Percentiles rank a stretch among this genome's conserved stretches.
Evolutionary conservation across 257 asterid genomes (phyloP).

Genomic region (Primulina eburnea): DNA sequence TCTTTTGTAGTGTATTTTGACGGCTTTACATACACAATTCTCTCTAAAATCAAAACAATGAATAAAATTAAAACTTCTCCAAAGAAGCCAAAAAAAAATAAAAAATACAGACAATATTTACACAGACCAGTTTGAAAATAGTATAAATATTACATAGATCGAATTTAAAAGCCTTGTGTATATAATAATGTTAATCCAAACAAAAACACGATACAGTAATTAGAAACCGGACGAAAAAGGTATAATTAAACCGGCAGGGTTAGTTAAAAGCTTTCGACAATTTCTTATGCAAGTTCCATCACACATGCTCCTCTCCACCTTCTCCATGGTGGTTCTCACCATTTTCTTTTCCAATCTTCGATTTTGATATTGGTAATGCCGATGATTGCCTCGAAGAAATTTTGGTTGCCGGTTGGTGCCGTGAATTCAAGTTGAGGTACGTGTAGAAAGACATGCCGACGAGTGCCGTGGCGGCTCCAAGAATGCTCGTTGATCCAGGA

Average conservation of each 20-base stretch:
- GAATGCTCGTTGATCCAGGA: conserved; percentile 76
- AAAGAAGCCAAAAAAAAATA: not conserved
- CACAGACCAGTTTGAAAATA: not conserved
- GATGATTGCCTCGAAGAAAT: conserved; percentile 38
- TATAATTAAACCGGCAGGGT: conserved; percentile 6
- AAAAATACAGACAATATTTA: too few species aligned
- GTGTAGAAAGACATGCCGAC: conserved; percentile 84
- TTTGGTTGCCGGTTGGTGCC: conserved; percentile 45
- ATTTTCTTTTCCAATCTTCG: conserved; percentile 74
- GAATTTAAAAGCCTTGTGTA: not conserved
- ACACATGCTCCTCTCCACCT: conserved; percentile 57
- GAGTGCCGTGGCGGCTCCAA: conserved; percentile 80
- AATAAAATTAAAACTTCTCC: too few species aligned
- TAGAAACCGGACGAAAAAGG: conserved; percentile 7
- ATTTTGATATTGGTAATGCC: conserved; percentile 61
- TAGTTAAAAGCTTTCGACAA: conserved; percentile 12
- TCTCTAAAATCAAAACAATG: too few species aligned
- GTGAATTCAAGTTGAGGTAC: conserved; percentile 68
- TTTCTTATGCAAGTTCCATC: conserved; percentile 22
- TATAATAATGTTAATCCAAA: not conserved
- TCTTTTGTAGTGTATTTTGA: too few species aligned
- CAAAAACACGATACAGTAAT: not conserved
- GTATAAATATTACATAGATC: too few species aligned
- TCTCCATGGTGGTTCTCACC: conserved; percentile 41
- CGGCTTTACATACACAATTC: too few species aligned